A percentile compares a stretch with the other conserved stretches of the same genome.
phyloP scores from a whole-genome alignment of 768 basidiomycete genomes.

The Tylopilus sp. region DNA sequence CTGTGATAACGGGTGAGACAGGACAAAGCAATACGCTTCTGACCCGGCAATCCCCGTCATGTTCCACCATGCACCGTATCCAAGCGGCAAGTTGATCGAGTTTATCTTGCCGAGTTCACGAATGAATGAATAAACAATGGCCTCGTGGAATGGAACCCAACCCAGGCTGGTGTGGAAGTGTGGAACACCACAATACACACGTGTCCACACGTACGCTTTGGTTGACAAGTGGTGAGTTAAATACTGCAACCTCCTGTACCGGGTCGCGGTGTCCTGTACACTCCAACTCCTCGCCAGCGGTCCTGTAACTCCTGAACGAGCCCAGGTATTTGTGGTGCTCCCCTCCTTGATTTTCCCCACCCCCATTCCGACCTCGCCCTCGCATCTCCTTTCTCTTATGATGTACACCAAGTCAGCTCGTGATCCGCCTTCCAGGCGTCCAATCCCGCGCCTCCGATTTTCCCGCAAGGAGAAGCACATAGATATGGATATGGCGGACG shows the following conservation, averaged over 20 bases:
- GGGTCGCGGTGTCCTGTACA: not conserved
- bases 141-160: conserved; percentile 17
- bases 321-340: conserved; percentile 1
- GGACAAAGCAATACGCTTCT: conserved; percentile 1
- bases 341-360: not conserved
- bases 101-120: conserved; percentile 2
- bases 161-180: conserved; percentile 17
- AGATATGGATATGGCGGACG: conserved; percentile 17
- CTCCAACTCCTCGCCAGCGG: not conserved
- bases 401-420: conserved; percentile 13
- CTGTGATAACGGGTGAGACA: not conserved
- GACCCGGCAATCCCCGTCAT: conserved; percentile 14
- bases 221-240: conserved; percentile 19
- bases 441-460: conserved; percentile 9
- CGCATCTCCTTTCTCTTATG: not conserved
- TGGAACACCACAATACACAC: conserved; percentile 24
- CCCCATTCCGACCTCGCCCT: not conserved
- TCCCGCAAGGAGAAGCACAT: conserved; percentile 10
- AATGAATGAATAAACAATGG: conserved; percentile 12
- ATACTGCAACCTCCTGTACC: conserved; percentile 12
- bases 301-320: not conserved
- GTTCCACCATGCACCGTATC: conserved; percentile 11
- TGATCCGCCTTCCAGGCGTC: conserved; percentile 9
- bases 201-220: conserved; percentile 3
- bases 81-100: conserved; percentile 8